Evolutionary conservation across 2,329 filamentous ascomycete genomes (phyloP), one percentile per base, ranked within the genome.

Genomic region (Neocucurbitaria cava): DNA sequence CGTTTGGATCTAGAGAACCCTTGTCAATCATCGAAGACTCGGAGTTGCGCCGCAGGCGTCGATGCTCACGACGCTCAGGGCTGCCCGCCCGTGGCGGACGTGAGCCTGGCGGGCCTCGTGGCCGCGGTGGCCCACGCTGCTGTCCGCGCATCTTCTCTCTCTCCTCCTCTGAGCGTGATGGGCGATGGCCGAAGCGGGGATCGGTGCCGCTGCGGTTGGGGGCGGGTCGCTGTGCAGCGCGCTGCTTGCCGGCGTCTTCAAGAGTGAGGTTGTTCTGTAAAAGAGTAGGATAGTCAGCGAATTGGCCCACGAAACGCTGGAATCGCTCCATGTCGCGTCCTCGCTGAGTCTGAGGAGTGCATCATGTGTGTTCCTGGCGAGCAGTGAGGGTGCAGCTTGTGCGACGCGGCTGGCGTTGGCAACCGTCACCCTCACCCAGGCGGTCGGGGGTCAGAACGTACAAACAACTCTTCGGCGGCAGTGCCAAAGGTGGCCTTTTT

Each of bases 11-110:
- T 83, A 39, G 84, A 52, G 87, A 76, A 5, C 83, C 82, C 70
- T 83, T 86, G 65, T 86, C 87, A 67, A 88, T 78, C 41, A 91
- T 79, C 0, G 91, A 94, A 0, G 90, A 91, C 53, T 94, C 91
- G 2, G 91, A 94, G 73, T 93, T 92, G 64, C 91, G 86, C 64
- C 90, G 85, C 17, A 84, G 82, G 18, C 87, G 84, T 52, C 82
- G 77, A 41, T 80, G 78, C 43, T 76, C 73, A 35, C 74, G 72
- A 49, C 79, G 77, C 52, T 70, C 78, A 7, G 70, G 72, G 56
- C 72, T 74, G 56, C 58, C 62, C 18, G 58, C 70, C 58, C 56
- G 74, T 17, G 58, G 65, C 62, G 64, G 77, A 64, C 69, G 73
- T 44, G 74, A 70, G 54, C 77, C 70, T 45, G 75, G 71, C 41